Evolutionary conservation across 805 yeast genomes (phyloP).

Genomic region (Cyberlindnera xishuangbannaensis): DNA sequence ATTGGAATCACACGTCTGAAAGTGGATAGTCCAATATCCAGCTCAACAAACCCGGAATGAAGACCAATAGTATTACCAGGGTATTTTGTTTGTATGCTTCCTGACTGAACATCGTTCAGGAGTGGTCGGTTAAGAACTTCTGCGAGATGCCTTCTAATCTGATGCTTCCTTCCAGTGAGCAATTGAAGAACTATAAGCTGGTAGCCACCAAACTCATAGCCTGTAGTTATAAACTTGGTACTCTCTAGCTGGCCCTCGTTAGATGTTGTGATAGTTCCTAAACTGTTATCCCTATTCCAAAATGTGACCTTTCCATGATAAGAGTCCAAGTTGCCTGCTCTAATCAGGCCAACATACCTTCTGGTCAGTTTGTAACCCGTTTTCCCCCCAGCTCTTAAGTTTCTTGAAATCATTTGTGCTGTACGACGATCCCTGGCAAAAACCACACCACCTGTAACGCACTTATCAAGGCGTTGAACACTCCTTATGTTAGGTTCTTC

Average conservation of each 20-base stretch:
- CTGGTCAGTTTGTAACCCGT: slow-evolving; percentile 30
- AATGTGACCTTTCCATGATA: no score
- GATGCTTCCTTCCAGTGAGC: slow-evolving; percentile 36
- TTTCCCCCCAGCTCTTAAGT: slow-evolving; percentile 30
- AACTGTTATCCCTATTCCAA: no score
- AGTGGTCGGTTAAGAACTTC: slow-evolving; percentile 24
- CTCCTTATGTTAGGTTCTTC: slow-evolving; percentile 20
- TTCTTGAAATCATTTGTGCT: slow-evolving; percentile 29
- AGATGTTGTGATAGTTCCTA: no score
- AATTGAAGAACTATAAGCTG: slow-evolving; percentile 28
- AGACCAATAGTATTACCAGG: slow-evolving; percentile 26
- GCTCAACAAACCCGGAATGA: slow-evolving; percentile 31
- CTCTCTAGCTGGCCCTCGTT: no score
- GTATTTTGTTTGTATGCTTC: no score
- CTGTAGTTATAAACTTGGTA: slow-evolving; percentile 14
- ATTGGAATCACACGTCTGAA: slow-evolving; percentile 12
- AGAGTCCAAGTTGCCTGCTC: neutral
- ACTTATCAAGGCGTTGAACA: slow-evolving; percentile 35
- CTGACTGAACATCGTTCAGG: slow-evolving; percentile 30
- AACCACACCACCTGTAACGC: slow-evolving; percentile 37
- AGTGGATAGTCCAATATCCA: slow-evolving; percentile 26
- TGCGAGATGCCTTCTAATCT: slow-evolving; percentile 30
- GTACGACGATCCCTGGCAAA: slow-evolving; percentile 29
- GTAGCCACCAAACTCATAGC: slow-evolving; percentile 11
- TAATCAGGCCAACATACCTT: slow-evolving; percentile 25